A percentile compares a stretch with the other conserved stretches of the same genome.
phyloP scores from a whole-genome alignment of 2,329 filamentous ascomycete species.

The Fusarium azukiicola region DNA sequence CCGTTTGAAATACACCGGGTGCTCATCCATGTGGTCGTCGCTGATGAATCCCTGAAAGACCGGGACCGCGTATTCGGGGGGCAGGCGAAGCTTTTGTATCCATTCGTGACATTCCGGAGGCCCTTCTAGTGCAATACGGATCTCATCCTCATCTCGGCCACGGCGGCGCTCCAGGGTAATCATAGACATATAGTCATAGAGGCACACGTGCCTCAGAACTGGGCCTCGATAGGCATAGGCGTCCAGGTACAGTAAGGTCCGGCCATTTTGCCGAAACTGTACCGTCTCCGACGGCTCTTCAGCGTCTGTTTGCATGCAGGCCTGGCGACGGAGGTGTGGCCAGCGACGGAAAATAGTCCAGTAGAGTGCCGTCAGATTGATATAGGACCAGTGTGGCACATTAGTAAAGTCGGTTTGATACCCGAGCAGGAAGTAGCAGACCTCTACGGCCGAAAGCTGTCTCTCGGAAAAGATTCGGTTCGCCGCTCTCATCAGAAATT shows the following conservation, averaged over 20 bases:
- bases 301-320: not conserved
- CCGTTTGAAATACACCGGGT: slow-evolving; percentile 38
- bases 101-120: slow-evolving; percentile 19
- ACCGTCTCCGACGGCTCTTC: slow-evolving; percentile 23
- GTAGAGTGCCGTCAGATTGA: slow-evolving; percentile 23
- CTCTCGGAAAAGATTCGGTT: slow-evolving; percentile 28
- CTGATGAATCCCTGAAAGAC: slow-evolving; percentile 36
- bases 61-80: slow-evolving; percentile 25
- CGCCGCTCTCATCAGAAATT: slow-evolving; percentile 21
- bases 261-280: slow-evolving; percentile 5
- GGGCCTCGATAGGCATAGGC: slow-evolving; percentile 18
- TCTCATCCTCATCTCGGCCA: slow-evolving; percentile 25
- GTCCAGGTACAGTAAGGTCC: slow-evolving; percentile 15
- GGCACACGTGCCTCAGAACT: slow-evolving; percentile 7
- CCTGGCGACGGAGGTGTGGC: slow-evolving; percentile 12
- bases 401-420: slow-evolving; percentile 28
- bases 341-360: slow-evolving; percentile 19
- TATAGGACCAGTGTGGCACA: slow-evolving; percentile 17
- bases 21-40: slow-evolving; percentile 34
- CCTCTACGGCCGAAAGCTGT: slow-evolving; percentile 16
- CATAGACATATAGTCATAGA: slow-evolving; percentile 31
- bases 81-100: slow-evolving; percentile 32
- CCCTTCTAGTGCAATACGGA: slow-evolving; percentile 11
- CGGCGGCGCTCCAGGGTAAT: slow-evolving; percentile 21
- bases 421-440: slow-evolving; percentile 18